Percentiles rank a stretch among this genome's conserved stretches.
phyloP scores from a whole-genome alignment of 495 filamentous ascomycete species.

The Lasiosphaeris hirsuta region DNA sequence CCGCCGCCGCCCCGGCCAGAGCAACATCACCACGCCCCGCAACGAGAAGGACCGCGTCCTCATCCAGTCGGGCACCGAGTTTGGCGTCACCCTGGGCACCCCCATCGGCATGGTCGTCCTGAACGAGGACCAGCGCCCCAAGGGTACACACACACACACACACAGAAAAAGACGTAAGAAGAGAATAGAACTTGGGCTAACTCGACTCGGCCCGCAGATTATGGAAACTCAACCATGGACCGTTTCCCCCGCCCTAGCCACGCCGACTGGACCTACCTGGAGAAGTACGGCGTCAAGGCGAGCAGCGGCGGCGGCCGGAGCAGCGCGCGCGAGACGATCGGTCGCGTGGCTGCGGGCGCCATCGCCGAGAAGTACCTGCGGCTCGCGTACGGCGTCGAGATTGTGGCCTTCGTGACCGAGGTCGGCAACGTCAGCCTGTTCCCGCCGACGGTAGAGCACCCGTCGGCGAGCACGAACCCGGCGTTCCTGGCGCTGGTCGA shows the following conservation, averaged over 20 bases:
- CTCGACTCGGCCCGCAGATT: constrained; percentile 53
- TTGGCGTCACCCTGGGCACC: constrained; percentile 86
- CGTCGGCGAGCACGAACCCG: constrained; percentile 74
- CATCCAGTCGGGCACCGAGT: constrained; percentile 94
- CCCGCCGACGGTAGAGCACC: constrained; percentile 72
- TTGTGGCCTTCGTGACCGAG: constrained; percentile 85
- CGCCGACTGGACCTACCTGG: constrained; percentile 94
- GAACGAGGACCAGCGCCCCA: constrained; percentile 91
- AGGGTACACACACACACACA: constrained; percentile 33
- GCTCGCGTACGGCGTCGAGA: constrained; percentile 79
- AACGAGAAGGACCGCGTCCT: constrained; percentile 89
- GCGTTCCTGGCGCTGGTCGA: constrained; percentile 75
- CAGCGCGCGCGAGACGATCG: constrained; percentile 90
- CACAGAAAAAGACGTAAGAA: no score
- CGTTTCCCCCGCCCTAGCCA: constrained; percentile 86
- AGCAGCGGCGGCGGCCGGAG: constrained; percentile 89
- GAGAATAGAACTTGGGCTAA: constrained; percentile 1
- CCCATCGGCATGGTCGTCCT: constrained; percentile 84
- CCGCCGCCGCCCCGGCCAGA: constrained; percentile 86
- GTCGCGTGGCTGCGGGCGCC: constrained; percentile 89
- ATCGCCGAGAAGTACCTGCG: constrained; percentile 92
- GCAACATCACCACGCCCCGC: constrained; percentile 83
- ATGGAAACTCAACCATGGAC: constrained; percentile 88
- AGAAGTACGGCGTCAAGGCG: constrained; percentile 96
- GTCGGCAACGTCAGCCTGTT: constrained; percentile 82